Conservation (phyloP, 116 monocot genomes). For the Cymodocea nodosa region DNA sequence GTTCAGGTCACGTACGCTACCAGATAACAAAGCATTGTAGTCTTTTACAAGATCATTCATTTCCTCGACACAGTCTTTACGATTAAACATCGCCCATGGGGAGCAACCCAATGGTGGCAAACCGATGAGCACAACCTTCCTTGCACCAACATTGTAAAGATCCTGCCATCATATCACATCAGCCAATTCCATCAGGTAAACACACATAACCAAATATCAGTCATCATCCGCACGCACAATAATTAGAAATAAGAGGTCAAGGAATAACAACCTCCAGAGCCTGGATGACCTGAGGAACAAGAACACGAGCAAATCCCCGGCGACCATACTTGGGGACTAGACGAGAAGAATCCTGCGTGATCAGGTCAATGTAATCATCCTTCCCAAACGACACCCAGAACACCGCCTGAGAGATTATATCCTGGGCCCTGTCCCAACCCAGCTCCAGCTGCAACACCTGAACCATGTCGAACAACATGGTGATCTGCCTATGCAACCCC, state of each 20-base stretch:
- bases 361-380: constrained; percentile 29
- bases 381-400: constrained; percentile 47
- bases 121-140: constrained; percentile 39
- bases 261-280: constrained; percentile 13
- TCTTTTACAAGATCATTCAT: constrained; percentile 31
- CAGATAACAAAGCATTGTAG: constrained; percentile 26
- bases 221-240: neutral
- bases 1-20: constrained; percentile 10
- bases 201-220: neutral
- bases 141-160: constrained; percentile 35
- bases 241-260: neutral
- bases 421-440: constrained; percentile 1
- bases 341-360: constrained; percentile 13
- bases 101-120: constrained; percentile 43
- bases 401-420: constrained; percentile 10
- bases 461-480: constrained; percentile 24
- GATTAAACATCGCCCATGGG: constrained; percentile 21
- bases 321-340: constrained; percentile 27
- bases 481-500: constrained; percentile 27
- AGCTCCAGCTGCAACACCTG: constrained; percentile 31
- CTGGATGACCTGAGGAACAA: constrained; percentile 28
- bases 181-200: neutral
- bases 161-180: constrained; percentile 13
- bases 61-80: constrained; percentile 21
- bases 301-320: constrained; percentile 23